A percentile compares a stretch with the other conserved stretches of the same genome.
phyloP scores from a whole-genome alignment of 148 eudicot genomes.

The Oxyria digyna region DNA sequence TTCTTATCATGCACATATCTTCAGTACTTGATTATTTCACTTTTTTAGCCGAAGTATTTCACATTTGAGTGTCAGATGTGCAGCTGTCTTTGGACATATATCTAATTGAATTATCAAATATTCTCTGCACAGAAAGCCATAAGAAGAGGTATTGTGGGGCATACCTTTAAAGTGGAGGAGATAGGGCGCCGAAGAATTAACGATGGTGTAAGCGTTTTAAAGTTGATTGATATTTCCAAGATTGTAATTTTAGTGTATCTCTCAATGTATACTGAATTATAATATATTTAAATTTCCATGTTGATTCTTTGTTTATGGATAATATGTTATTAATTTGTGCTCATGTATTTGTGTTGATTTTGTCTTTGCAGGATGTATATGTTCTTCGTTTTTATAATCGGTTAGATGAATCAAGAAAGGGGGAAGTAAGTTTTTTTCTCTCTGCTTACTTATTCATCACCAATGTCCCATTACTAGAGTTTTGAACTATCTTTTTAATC shows the following conservation, averaged over 20 bases:
- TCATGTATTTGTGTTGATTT: background rate
- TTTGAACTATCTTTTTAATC: background rate
- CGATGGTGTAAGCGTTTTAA: constrained; percentile 39
- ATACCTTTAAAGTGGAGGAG: constrained; percentile 74
- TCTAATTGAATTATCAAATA: background rate
- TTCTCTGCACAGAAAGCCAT: constrained; percentile 56
- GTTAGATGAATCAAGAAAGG: constrained; percentile 78
- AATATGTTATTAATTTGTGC: background rate
- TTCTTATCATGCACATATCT: background rate
- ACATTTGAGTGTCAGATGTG: background rate
- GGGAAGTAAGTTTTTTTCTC: constrained; percentile 61
- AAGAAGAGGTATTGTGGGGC: constrained; percentile 70
- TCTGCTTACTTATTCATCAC: background rate
- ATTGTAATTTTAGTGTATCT: background rate
- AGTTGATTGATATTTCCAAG: background rate
- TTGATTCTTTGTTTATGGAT: background rate
- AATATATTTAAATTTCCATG: background rate
- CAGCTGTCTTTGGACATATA: background rate
- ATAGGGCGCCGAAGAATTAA: constrained; percentile 58
- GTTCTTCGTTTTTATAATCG: constrained; percentile 91
- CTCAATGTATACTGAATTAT: background rate
- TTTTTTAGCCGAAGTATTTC: too few species aligned
- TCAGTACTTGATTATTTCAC: background rate
- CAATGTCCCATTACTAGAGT: background rate
- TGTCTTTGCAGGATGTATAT: constrained; percentile 56